Evolutionary conservation across 1,284 basidiomycete genomes (phyloP).

Genomic region (Cryptococcus jaspeensis): DNA sequence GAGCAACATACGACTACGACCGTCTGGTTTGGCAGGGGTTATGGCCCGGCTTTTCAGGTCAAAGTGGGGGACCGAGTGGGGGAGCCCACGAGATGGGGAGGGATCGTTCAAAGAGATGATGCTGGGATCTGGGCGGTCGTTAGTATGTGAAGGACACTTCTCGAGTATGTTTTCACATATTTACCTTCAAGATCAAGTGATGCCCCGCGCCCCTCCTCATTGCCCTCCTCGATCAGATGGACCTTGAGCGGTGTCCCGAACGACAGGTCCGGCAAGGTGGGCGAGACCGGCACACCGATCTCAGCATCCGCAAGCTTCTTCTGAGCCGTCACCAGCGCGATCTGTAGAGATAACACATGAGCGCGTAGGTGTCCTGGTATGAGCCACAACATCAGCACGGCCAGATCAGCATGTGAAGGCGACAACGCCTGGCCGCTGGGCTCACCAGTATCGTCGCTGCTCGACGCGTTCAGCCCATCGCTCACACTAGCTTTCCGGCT

Average conservation of each 20-base stretch:
- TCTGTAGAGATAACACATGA: constrained; percentile 20
- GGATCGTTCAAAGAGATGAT: neutral
- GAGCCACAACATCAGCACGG: neutral
- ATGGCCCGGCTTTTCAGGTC: constrained; percentile 29
- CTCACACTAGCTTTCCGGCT: constrained; percentile 21
- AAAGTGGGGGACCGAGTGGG: constrained; percentile 31
- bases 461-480: constrained; percentile 8
- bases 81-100: constrained; percentile 16
- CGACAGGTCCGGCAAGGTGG: constrained; percentile 17
- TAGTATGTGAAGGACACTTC: no score
- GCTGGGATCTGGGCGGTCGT: no score
- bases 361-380: constrained; percentile 17
- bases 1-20: constrained; percentile 36
- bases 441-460: constrained; percentile 7
- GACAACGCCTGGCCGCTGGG: no score
- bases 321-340: constrained; percentile 19
- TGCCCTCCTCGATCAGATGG: constrained; percentile 5
- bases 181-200: constrained; percentile 17
- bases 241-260: constrained; percentile 4
- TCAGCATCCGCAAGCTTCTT: constrained; percentile 20
- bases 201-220: constrained; percentile 1
- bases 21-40: constrained; percentile 28
- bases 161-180: constrained; percentile 2
- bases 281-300: constrained; percentile 12
- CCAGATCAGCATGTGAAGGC: neutral